Base-by-base conservation (phyloP, 441 rosid species). In the Theobroma grandiflorum region DNA sequence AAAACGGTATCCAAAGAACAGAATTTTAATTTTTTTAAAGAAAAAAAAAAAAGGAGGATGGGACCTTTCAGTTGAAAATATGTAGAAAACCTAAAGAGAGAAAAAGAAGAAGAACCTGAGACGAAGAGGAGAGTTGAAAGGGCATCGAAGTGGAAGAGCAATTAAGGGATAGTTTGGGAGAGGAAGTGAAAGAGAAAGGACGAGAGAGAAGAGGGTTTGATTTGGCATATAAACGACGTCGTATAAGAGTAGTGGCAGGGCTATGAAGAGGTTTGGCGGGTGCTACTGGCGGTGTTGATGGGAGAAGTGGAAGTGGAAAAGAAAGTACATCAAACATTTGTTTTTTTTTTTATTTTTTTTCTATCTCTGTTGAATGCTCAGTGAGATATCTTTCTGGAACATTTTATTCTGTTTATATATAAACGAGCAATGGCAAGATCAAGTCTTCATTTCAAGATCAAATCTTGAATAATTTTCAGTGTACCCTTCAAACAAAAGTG, bases 111-210 rank as follows among this genome's bases (percentile, higher is more conserved):
- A 42, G 38, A 74, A 89, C 95, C 97, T 88, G 89, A 66, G 91
- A 82, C 50, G 87, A 80, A 75, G 77, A 40, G 59, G 93, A 85
- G 20, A 79, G 69, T 43, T 85, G 87, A 55, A 83, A 61, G 40
- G 92, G 75, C 96, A 90, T 91, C 62, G 90, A 77, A 81, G 90
- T 80, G 65, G 85, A 85, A 79, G 78, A 81, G 74, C 87, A 87
- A 78, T 80, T 81, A 50, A 52, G 38, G 77, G 82, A 72, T 72
- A 59, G 81, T 75, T 78, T 74, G 64, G 7, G 71, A 11, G 42
- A 50, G 79, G 82, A 16, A 3, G 43, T 38, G 42, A 80, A 64
- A 40, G 64, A 59, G 79, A 65, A 49, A 0, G 68, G 82, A 72
- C 42, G 67, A 42, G 75, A 58, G 26, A 74, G 63, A 67, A 37